phyloP scores from a whole-genome alignment of 2,329 filamentous ascomycete genomes.

The Aspergillus sp. region DNA sequence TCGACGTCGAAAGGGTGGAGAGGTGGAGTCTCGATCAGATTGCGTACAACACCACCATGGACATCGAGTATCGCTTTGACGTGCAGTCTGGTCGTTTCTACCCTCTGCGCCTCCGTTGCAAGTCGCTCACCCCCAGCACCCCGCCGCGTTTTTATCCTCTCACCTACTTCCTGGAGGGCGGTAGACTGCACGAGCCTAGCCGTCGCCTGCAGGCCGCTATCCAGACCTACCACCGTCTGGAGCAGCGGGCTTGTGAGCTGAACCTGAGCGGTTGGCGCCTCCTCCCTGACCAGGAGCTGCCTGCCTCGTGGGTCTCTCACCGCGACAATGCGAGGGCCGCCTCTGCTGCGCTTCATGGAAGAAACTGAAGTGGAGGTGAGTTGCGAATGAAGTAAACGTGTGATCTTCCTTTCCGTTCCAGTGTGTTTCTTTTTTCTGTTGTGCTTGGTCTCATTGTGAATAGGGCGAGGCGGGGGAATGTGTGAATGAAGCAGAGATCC shows the following conservation, averaged over 20 bases:
- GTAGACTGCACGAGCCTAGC: constrained; percentile 11
- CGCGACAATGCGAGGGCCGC: not conserved
- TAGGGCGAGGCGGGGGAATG: not conserved
- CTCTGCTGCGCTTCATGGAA: not conserved
- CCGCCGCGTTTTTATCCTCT: constrained; percentile 15
- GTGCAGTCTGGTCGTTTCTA: not conserved
- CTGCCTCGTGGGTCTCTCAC: constrained; percentile 12
- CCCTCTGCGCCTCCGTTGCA: constrained; percentile 17
- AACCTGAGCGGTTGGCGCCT: constrained; percentile 17
- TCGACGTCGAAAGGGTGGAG: constrained; percentile 29
- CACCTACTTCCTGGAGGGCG: constrained; percentile 18
- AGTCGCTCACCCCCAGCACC: constrained; percentile 8
- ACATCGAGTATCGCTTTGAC: constrained; percentile 14
- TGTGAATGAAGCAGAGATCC: not conserved
- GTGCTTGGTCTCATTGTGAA: too few species aligned
- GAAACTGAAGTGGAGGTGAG: not conserved
- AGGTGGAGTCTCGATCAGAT: constrained; percentile 22
- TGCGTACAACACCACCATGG: constrained; percentile 27
- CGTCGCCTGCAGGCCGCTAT: constrained; percentile 12
- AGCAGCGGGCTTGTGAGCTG: constrained; percentile 10
- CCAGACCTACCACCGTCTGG: constrained; percentile 16
- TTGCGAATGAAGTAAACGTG: too few species aligned
- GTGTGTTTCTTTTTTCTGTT: too few species aligned
- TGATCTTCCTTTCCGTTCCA: too few species aligned
- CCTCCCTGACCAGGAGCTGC: constrained; percentile 17